A percentile compares a stretch with the other conserved stretches of the same genome.
Evolutionary conservation across 331 rosid genomes (phyloP).

Genomic region (Spiraea crenata): DNA sequence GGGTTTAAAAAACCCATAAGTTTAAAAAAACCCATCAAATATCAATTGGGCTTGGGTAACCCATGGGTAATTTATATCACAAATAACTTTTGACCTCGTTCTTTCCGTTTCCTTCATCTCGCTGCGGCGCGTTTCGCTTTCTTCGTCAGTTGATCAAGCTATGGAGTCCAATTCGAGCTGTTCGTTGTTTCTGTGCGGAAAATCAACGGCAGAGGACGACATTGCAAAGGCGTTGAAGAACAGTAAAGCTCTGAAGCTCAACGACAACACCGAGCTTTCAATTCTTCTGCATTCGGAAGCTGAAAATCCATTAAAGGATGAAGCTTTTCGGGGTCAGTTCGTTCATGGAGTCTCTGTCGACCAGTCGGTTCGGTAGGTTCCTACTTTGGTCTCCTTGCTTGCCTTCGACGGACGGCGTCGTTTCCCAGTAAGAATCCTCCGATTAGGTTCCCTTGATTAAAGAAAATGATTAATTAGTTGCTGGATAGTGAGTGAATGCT

Average conservation of each 20-base stretch:
- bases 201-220: no score
- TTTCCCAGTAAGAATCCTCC: slow-evolving; percentile 52
- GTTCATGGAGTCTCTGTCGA: slow-evolving; percentile 62
- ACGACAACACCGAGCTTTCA: no score
- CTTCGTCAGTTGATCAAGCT: slow-evolving; percentile 36
- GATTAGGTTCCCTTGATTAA: neutral
- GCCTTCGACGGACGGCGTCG: slow-evolving; percentile 82
- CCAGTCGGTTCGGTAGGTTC: slow-evolving; percentile 71
- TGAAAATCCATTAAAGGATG: slow-evolving; percentile 33
- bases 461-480: neutral
- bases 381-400: slow-evolving; percentile 76
- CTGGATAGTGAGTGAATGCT: slow-evolving; percentile 16
- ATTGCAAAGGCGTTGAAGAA: no score
- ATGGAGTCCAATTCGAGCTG: slow-evolving; percentile 36
- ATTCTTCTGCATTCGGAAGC: slow-evolving; percentile 54
- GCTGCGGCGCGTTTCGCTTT: no score
- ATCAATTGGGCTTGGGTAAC: no score
- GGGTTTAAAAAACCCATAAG: no score
- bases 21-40: no score
- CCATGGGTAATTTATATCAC: no score
- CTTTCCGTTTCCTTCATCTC: no score
- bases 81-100: no score
- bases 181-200: no score
- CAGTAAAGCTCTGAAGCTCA: no score
- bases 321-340: slow-evolving; percentile 46